Percentiles rank a stretch among this genome's conserved stretches.
These are phyloP conservation scores for Amborella trichopoda DNA, from an alignment of 164 flowering plant species.

Conservation along the genomic window DNA sequence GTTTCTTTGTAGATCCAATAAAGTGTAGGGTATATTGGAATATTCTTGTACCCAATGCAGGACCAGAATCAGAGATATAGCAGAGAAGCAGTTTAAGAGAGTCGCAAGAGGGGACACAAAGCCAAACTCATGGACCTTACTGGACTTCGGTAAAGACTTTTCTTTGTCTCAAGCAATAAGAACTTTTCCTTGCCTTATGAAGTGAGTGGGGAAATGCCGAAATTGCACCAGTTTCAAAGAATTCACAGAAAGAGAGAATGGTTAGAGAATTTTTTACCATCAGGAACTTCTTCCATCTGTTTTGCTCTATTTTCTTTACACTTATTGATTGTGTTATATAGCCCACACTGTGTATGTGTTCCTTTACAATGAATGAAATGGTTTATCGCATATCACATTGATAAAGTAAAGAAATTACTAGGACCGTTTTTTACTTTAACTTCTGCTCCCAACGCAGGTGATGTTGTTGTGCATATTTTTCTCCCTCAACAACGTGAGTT, in stretches of 20 bases:
- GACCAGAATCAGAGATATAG: conserved; percentile 63
- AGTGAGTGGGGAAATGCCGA: no score
- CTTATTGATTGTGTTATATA: neutral
- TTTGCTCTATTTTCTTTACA: neutral
- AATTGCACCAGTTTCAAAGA: neutral
- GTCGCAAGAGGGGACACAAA: conserved; percentile 66
- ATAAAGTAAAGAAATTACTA: no score
- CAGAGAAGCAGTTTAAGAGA: conserved; percentile 64
- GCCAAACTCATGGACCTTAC: conserved; percentile 88
- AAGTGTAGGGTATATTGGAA: neutral
- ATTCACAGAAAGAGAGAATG: neutral
- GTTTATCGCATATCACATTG: no score
- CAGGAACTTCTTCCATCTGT: neutral
- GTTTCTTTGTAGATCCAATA: neutral
- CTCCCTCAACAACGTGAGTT: conserved; percentile 69
- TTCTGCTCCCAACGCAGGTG: no score
- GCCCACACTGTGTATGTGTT: neutral
- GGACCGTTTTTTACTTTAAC: no score
- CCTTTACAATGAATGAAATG: no score
- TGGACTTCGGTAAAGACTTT: conserved; percentile 70
- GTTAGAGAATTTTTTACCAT: neutral
- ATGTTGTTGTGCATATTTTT: conserved; percentile 86
- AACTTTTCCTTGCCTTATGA: no score
- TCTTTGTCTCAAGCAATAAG: neutral
- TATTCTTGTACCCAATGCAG: conserved; percentile 19